Percentiles rank a stretch among this genome's conserved stretches.
Evolutionary conservation across 345 rosid genomes (phyloP).

Genomic region (Eucalyptus viminalis): DNA sequence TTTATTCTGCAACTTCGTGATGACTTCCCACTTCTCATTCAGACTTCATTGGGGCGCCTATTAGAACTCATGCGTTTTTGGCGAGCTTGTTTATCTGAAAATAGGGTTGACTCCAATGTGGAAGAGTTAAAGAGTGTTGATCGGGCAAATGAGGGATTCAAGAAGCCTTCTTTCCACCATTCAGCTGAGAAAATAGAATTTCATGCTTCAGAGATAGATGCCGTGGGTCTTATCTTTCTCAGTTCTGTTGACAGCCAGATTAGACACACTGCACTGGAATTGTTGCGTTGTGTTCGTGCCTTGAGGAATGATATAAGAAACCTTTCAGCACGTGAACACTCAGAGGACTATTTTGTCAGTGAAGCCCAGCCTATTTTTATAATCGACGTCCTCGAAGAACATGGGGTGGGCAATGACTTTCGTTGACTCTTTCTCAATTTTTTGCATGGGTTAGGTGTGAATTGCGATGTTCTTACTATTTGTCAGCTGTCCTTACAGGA

Average conservation of each 20-base stretch:
- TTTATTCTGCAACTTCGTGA: slow-evolving; percentile 87
- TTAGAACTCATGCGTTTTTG: slow-evolving; percentile 98
- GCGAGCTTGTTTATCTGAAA: slow-evolving; percentile 88
- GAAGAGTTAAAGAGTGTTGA: slow-evolving; percentile 34
- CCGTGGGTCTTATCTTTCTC: slow-evolving; percentile 93
- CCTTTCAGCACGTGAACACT: slow-evolving; percentile 41
- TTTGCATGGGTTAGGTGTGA: not conserved
- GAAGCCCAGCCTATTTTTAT: slow-evolving; percentile 87
- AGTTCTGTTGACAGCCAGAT: slow-evolving; percentile 96
- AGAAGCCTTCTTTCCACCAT: slow-evolving; percentile 63
- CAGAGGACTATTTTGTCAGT: slow-evolving; percentile 46
- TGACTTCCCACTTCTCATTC: slow-evolving; percentile 97
- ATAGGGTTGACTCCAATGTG: slow-evolving; percentile 31
- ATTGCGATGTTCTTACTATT: not conserved
- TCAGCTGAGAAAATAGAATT: slow-evolving; percentile 70
- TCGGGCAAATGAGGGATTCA: slow-evolving; percentile 49
- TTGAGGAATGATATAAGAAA: slow-evolving; percentile 80
- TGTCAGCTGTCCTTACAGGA: slow-evolving; percentile 35
- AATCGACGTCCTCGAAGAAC: slow-evolving; percentile 95
- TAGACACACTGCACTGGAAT: slow-evolving; percentile 90
- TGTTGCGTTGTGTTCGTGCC: slow-evolving; percentile 92
- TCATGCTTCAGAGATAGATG: slow-evolving; percentile 87
- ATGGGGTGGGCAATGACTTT: slow-evolving; percentile 51
- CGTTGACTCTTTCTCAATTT: not conserved
- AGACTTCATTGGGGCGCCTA: slow-evolving; percentile 84